Evolutionary conservation across 176 grass and related monocot species (phyloP), one percentile per base, ranked within the genome.

Genomic region (Urochloa ruziziensis): DNA sequence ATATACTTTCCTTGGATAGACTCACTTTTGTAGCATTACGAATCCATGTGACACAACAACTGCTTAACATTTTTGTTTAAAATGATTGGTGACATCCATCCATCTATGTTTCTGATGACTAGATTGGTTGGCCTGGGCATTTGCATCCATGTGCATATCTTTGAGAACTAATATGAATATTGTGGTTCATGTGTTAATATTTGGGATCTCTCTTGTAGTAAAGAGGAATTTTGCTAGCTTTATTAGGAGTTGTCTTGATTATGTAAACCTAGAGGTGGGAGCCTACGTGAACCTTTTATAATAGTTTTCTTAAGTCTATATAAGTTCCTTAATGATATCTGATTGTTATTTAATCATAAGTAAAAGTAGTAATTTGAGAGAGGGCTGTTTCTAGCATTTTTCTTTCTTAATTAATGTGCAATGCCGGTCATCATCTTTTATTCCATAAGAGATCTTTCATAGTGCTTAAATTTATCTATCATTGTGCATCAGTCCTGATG

Each of bases 71-170:
- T 35, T 25, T 10, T 74, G 12, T 84, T 80, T 75, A 23, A n/a
- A 69, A 70, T 52, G 19, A 29, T 35, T 40, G 17, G 35, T 82
- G 28, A 82, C 33, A 62, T 46, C 46, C 33, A 46, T 21, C 10
- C 9, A 53, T 80, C 37, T 84, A 56, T 74, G 12, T 35, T 35
- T 54, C 48, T 54, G 4, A n/a, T 7, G 10, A 35, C 10, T 52
- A 74, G 30, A 54, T 32, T 64, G 13, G 61, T 64, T 64, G 61
- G 15, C 61, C 30, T 65, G 62, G 14, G 30, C 71, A 74, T 74
- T 74, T 74, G 47, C 48, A 74, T 74, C 48, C 19, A 74, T 74
- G 72, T 74, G 48, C n/a, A n/a, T 40, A 25, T 76, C 33, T 58
- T 58, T 0, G 0, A 36, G 21, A 36, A 27, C 2, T 59, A 58